Evolutionary conservation across 805 yeast genomes (phyloP).

Genomic region (Priceomyces castillae): DNA sequence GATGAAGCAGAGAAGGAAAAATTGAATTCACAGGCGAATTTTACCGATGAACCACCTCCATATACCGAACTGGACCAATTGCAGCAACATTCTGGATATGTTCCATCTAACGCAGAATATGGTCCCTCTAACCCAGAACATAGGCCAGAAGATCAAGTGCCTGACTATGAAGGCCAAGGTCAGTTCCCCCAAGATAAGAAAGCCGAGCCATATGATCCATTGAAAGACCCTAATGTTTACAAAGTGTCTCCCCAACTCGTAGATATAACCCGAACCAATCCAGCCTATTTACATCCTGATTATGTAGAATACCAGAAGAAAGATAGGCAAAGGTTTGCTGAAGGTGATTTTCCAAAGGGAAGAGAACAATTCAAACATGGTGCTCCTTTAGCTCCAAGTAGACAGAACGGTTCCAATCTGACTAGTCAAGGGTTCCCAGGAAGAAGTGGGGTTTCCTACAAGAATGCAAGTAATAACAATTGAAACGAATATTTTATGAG

Average conservation of each 20-base stretch:
- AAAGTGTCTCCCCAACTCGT: constrained; percentile 32
- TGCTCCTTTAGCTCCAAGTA: constrained; percentile 33
- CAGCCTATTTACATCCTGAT: constrained; percentile 35
- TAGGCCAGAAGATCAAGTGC: constrained; percentile 4
- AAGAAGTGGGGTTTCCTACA: constrained; percentile 32
- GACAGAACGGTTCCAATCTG: constrained; percentile 13
- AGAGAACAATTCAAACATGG: constrained; percentile 26
- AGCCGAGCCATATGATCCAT: constrained; percentile 16
- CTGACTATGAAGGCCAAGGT: constrained; percentile 5
- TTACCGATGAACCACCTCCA: constrained; percentile 12
- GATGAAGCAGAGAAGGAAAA: constrained; percentile 5
- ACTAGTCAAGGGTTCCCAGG: constrained; percentile 41
- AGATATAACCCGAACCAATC: constrained; percentile 37
- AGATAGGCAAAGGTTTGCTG: constrained; percentile 29
- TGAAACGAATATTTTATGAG: too few relatives aligned
- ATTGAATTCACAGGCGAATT: background rate
- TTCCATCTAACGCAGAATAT: constrained; percentile 3
- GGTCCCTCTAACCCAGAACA: constrained; percentile 1
- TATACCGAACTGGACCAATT: constrained; percentile 8
- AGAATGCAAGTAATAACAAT: constrained; percentile 18
- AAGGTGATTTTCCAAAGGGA: constrained; percentile 32
- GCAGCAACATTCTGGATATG: constrained; percentile 3
- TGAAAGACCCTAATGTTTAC: constrained; percentile 25
- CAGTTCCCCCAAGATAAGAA: background rate
- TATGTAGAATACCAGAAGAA: constrained; percentile 31